phyloP scores from a whole-genome alignment of 495 filamentous ascomycete genomes.

The Articulospora tetracladia region DNA sequence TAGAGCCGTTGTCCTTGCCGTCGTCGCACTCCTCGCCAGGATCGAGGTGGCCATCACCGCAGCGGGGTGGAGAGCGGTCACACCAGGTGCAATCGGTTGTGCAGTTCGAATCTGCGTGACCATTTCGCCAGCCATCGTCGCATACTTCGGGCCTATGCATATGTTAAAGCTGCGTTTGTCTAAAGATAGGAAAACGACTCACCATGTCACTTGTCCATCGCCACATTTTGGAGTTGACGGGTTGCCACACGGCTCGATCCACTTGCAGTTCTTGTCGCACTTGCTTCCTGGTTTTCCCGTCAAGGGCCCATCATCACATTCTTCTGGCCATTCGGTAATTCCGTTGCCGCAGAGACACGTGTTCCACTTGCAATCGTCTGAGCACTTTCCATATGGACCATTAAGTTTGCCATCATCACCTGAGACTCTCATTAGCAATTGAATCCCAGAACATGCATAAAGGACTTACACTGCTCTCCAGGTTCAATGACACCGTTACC shows the following conservation, averaged over 20 bases:
- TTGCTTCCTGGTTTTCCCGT: neutral
- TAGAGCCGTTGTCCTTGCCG: constrained; percentile 6
- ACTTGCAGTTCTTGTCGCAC: constrained; percentile 7
- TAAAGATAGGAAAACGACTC: neutral
- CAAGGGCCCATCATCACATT: constrained; percentile 7
- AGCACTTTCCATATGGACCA: neutral
- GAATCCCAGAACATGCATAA: neutral
- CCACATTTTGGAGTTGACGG: neutral
- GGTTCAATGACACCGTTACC: constrained; percentile 4
- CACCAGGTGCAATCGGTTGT: constrained; percentile 9
- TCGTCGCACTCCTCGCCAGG: constrained; percentile 8
- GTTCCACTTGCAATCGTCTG: constrained; percentile 1
- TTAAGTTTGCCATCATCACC: neutral
- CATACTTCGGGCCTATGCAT: neutral
- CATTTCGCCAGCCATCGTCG: neutral
- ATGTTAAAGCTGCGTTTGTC: neutral
- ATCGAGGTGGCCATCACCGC: constrained; percentile 5
- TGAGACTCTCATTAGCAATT: neutral
- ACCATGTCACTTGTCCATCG: neutral
- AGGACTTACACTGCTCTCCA: neutral
- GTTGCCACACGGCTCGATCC: neutral
- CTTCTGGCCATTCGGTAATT: constrained; percentile 1
- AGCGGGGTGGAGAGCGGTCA: neutral
- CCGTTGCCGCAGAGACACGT: constrained; percentile 1
- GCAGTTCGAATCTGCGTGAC: neutral